Evolutionary conservation across 2,329 filamentous ascomycete species (phyloP).

Genomic region (Claviceps sp.): DNA sequence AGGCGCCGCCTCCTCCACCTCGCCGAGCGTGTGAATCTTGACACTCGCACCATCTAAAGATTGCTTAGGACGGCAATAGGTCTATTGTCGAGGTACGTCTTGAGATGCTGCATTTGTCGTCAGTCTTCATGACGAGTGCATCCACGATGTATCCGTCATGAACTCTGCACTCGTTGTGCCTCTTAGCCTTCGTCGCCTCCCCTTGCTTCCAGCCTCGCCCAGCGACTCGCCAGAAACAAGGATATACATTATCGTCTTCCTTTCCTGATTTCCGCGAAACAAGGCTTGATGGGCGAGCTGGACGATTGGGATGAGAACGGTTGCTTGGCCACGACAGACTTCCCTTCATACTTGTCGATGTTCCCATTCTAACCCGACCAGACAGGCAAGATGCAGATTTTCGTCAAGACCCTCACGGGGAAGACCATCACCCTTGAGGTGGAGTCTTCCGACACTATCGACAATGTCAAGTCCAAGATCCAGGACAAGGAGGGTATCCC

Average conservation of each 20-base stretch:
- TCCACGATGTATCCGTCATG: conserved; percentile 18
- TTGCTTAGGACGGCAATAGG: conserved; percentile 50
- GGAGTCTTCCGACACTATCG: conserved; percentile 98
- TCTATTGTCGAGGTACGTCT: conserved; percentile 51
- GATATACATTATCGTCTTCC: background rate
- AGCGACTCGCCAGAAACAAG: background rate
- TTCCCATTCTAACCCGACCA: conserved; percentile 26
- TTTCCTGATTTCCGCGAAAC: background rate
- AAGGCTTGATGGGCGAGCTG: background rate
- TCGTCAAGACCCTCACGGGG: conserved; percentile 84
- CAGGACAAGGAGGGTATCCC: conserved; percentile 99
- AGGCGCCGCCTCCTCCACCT: conserved; percentile 17
- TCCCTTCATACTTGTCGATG: background rate
- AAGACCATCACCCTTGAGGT: conserved; percentile 99
- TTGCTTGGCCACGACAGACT: background rate
- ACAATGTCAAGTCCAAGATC: conserved; percentile 99
- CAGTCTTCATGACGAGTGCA: conserved; percentile 15
- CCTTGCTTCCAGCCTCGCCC: conserved; percentile 8
- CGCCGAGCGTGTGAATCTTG: conserved; percentile 9
- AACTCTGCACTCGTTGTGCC: conserved; percentile 12
- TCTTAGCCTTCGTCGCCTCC: conserved; percentile 1
- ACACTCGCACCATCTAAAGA: conserved; percentile 38
- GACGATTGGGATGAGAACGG: background rate
- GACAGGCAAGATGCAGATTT: conserved; percentile 61
- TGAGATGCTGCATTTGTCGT: conserved; percentile 31